Evolutionary conservation across 345 rosid genomes (phyloP).

Genomic region (Lepidium aucheri): DNA sequence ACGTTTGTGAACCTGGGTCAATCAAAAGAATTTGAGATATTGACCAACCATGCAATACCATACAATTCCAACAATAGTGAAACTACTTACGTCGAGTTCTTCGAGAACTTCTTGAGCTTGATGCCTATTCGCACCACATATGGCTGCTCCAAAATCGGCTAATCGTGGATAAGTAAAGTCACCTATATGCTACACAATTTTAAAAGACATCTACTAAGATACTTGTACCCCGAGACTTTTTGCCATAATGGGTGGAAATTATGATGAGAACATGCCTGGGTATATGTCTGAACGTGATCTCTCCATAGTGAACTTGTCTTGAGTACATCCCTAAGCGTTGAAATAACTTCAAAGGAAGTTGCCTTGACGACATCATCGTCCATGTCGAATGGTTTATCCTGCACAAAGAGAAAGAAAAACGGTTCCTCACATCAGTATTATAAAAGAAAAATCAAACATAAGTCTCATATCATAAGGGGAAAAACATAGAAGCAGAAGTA

Average conservation of each 20-base stretch:
- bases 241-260: background rate
- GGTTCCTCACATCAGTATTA: background rate
- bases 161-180: conserved; percentile 81
- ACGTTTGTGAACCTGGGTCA: conserved; percentile 73
- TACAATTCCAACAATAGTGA: background rate
- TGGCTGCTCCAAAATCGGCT: conserved; percentile 99
- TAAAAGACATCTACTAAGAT: conserved; percentile 9
- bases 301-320: conserved; percentile 90
- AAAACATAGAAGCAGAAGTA: conserved; percentile 10
- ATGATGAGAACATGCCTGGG: conserved; percentile 44
- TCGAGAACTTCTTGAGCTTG: conserved; percentile 90
- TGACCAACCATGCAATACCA: background rate
- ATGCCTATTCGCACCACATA: conserved; percentile 85
- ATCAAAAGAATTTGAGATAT: conserved; percentile 1
- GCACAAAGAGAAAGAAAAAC: conserved; percentile 14
- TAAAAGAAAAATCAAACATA: background rate
- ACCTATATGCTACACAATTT: conserved; percentile 75
- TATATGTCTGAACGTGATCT: conserved; percentile 92
- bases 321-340: conserved; percentile 85
- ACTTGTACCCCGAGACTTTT: background rate
- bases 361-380: conserved; percentile 95
- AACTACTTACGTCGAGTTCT: conserved; percentile 86
- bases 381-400: conserved; percentile 87
- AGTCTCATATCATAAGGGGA: background rate
- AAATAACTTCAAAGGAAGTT: conserved; percentile 90